These are phyloP conservation scores for Claviceps maximensis DNA, from an alignment of 2,329 filamentous ascomycete genomes.

Conservation along the genomic window DNA sequence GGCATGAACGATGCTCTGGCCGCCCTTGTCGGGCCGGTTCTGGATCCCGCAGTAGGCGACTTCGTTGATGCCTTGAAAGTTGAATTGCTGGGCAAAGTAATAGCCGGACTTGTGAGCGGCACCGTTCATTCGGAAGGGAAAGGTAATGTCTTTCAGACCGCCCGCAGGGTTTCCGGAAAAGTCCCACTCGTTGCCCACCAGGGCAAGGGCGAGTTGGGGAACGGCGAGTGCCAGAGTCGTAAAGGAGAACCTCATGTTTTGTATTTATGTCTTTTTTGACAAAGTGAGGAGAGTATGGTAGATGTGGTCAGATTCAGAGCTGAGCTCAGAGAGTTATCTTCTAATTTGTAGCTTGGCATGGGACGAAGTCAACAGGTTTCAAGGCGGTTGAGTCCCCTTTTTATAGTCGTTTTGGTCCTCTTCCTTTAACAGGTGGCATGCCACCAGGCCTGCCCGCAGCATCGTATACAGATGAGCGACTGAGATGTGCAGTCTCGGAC, in stretches of 20 bases:
- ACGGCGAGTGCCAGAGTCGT: not conserved
- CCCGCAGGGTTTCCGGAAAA: not conserved
- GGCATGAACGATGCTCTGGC: not conserved
- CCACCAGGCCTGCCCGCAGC: too few species aligned
- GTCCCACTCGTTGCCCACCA: not conserved
- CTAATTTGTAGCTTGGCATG: not conserved
- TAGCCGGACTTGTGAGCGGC: constrained; percentile 10
- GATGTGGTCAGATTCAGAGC: not conserved
- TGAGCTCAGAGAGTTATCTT: not conserved
- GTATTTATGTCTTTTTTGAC: not conserved
- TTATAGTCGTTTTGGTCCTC: not conserved
- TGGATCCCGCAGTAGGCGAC: not conserved
- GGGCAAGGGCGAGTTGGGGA: not conserved
- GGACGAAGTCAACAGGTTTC: not conserved
- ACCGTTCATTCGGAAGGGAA: constrained; percentile 11
- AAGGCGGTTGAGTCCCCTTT: not conserved
- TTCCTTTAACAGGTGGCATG: not conserved
- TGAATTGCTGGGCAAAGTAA: constrained; percentile 14
- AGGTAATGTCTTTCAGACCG: constrained; percentile 6
- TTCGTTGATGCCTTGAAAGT: constrained; percentile 3
- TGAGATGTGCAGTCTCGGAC: not conserved
- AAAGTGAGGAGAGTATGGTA: not conserved
- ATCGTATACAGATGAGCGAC: not conserved
- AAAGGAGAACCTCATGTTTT: not conserved
- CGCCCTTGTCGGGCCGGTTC: not conserved